phyloP scores from a whole-genome alignment of 1,139 yeast genomes.

The Hemisphaericaspora xylofermentans region DNA sequence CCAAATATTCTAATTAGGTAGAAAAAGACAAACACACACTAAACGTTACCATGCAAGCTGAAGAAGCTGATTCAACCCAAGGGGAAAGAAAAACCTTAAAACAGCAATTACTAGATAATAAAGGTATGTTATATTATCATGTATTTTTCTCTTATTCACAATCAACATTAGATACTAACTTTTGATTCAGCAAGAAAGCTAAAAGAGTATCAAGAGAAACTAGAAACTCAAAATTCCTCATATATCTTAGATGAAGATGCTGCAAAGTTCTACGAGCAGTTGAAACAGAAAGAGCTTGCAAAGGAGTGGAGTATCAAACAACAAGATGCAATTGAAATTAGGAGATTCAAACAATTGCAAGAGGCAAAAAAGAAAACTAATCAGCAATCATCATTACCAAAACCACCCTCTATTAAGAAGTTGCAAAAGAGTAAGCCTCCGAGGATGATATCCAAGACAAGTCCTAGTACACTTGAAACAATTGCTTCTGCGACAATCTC shows the following conservation, averaged over 20 bases:
- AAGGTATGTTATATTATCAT: constrained; percentile 22
- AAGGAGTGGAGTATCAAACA: constrained; percentile 15
- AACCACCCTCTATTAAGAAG: neutral
- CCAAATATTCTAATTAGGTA: neutral
- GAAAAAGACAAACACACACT: too few relatives aligned
- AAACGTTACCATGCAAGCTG: neutral
- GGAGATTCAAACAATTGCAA: constrained; percentile 7
- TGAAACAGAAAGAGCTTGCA: constrained; percentile 18
- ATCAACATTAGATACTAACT: neutral
- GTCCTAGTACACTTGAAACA: neutral
- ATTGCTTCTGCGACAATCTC: neutral
- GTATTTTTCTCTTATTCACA: neutral
- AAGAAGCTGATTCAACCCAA: constrained; percentile 10
- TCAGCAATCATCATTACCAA: neutral
- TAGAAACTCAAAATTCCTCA: constrained; percentile 38
- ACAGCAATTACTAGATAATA: constrained; percentile 37
- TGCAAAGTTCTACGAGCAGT: constrained; percentile 24
- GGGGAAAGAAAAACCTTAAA: constrained; percentile 31
- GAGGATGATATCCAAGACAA: neutral
- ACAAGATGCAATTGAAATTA: constrained; percentile 13
- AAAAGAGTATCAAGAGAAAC: constrained; percentile 31
- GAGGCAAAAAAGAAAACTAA: constrained; percentile 4
- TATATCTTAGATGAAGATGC: constrained; percentile 36
- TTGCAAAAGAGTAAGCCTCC: neutral
- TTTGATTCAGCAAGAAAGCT: constrained; percentile 23